Base-by-base conservation (phyloP, 805 yeast genomes). In the Wickerhamiella spandovensis region DNA sequence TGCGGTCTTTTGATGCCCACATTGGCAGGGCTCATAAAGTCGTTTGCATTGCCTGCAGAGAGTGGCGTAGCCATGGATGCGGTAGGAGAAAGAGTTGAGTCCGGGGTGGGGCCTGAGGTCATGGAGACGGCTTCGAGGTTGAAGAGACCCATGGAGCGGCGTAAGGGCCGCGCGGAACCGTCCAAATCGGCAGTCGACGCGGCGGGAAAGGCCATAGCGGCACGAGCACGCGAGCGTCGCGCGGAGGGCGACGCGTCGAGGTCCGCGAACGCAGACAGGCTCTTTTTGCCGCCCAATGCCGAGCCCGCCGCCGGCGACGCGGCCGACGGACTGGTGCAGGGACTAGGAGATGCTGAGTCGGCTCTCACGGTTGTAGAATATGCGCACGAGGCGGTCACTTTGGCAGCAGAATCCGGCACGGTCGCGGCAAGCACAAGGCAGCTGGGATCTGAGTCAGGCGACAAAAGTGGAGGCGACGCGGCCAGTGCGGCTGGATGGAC, bases 101-200 rank as follows among this genome's bases (percentile, higher is more conserved):
- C 54, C 43, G 8, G 58, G 57, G 20, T 60, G 56, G 42, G 13
- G 23, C 15, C n/a, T 15, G 17, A 22, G 43, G 56, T 61, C 20
- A 48, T 58, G 17, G 62, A 60, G 21, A 70, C 71, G 49, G 63
- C 64, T 52, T 67, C 71, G 37, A 69, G 66, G 54, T 69, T 68
- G 37, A 69, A 55, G 37, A 68, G 60, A 8, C 73, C 71, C 22
- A 67, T 60, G 4, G 73, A 70, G 32, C 73, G 61, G 13, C 69
- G 63, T 24, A 70, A 55, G 9, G 23, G 30, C 35, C 45, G 28
- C 4, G 43, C 13, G 13, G 39, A 15, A 7, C 20, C 10, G 39
- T 35, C 39, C 20, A 9, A 4, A 2, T n/a, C 10, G 20, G 13
- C 39, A 20, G 39, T 20, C 7, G 18, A 5, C 20, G 39, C 39